Evolutionary conservation across 257 asterid species (phyloP).

Genomic region (Anisodus tanguticus): DNA sequence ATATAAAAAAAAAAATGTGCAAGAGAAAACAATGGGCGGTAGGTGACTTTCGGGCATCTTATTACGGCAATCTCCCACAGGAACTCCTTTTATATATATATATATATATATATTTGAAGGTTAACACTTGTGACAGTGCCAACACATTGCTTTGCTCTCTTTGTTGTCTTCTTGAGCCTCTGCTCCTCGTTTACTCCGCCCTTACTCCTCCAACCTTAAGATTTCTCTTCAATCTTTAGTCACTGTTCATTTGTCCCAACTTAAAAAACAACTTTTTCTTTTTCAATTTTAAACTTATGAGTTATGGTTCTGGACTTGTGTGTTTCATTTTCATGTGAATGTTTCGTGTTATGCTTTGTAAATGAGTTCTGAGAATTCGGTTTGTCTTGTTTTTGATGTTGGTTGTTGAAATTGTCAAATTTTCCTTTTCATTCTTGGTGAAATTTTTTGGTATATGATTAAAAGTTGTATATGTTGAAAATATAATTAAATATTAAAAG

Average conservation of each 20-base stretch:
- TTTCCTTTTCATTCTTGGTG: background rate
- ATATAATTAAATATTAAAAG: too few relatives aligned
- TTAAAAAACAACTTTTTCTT: background rate
- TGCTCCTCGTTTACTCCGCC: slow-evolving; percentile 1
- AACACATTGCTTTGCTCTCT: background rate
- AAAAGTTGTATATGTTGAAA: background rate
- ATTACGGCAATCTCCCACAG: too few relatives aligned
- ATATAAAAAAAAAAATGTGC: too few relatives aligned
- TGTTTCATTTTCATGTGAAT: background rate
- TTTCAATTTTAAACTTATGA: background rate
- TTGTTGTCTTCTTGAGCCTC: background rate
- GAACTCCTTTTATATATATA: too few relatives aligned
- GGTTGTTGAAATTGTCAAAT: background rate
- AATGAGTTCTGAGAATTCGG: background rate
- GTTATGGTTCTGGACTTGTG: background rate
- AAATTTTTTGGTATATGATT: background rate
- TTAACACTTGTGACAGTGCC: background rate
- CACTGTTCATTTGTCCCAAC: background rate
- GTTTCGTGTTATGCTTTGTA: background rate
- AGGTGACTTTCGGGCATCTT: too few relatives aligned
- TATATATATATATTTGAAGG: slow-evolving; percentile 29
- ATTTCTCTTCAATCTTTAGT: background rate
- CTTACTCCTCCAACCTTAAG: background rate
- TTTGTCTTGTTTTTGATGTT: background rate
- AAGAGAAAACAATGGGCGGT: too few relatives aligned